Evolutionary conservation across 2,329 filamentous ascomycete species (phyloP).

Genomic region (Nemania serpens): DNA sequence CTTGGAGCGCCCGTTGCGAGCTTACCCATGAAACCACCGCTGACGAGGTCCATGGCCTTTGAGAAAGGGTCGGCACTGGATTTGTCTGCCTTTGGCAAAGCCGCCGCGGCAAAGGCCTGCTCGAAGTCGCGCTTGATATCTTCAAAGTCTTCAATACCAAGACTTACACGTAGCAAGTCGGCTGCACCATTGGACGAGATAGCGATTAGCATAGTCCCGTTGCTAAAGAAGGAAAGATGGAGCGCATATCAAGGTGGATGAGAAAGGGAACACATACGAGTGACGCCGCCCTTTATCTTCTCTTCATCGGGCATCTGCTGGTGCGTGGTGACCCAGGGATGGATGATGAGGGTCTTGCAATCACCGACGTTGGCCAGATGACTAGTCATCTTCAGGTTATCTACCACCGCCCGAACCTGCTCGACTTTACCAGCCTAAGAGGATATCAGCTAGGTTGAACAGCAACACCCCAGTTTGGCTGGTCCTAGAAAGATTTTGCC

Average conservation of each 20-base stretch:
- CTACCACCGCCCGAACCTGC: conserved; percentile 59
- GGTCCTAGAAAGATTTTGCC: conserved; percentile 35
- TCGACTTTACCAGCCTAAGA: conserved; percentile 41
- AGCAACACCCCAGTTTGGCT: neutral
- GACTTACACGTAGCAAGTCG: conserved; percentile 70
- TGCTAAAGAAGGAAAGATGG: neutral
- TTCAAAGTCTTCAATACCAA: conserved; percentile 74
- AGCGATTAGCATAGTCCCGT: conserved; percentile 9
- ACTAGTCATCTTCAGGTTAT: conserved; percentile 73
- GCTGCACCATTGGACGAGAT: conserved; percentile 20
- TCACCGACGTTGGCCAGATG: conserved; percentile 77
- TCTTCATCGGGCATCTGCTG: conserved; percentile 71
- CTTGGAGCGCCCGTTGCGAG: conserved; percentile 38
- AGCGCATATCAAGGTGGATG: neutral
- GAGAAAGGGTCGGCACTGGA: conserved; percentile 36
- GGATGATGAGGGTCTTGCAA: conserved; percentile 73
- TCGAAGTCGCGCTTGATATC: conserved; percentile 75
- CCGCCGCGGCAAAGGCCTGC: conserved; percentile 62
- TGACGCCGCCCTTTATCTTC: conserved; percentile 67
- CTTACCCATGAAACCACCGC: conserved; percentile 41
- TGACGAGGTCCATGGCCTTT: conserved; percentile 38
- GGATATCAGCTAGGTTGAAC: conserved; percentile 44
- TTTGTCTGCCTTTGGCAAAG: conserved; percentile 36
- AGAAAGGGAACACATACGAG: conserved; percentile 41
- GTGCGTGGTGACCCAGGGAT: conserved; percentile 75